Base-by-base conservation (phyloP, 2,329 filamentous ascomycete species). In the Talaromyces islandicus region DNA sequence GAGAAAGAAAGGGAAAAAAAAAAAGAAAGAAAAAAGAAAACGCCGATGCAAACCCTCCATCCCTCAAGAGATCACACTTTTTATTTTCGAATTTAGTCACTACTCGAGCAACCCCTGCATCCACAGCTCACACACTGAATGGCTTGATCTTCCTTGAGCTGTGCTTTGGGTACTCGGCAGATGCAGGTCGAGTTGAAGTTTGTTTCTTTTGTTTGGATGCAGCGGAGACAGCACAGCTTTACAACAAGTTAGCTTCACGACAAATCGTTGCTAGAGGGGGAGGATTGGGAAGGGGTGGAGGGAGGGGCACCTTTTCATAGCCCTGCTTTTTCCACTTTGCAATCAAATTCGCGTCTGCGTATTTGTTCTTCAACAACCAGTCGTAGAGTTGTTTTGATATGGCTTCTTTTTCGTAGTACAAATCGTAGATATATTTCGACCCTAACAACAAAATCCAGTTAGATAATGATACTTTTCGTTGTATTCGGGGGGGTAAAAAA, bases 301-400 rank as follows among this genome's bases (percentile, higher is more conserved):
- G 21, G 5, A 35, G 14, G 21, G 32, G 29, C 74, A 91, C 90
- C 87, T 97, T 97, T 77, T 99, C 94, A 71, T 99, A 99, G 17
- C 94, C 94, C 70, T 95, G 90, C 80, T 99, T 99, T 85, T 99
- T 99, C 94, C 94, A 99, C 80, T 99, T 99, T 14, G 94, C 94
- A 71, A 99, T 97, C 71, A 99, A 80, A 80, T 92, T 94, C 52
- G 90, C 86, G 77, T 99, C 94, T 5, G 92, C 94, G 73, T 99
- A 97, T 55, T 88, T 88, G 72, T 99, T 97, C 84, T 99, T 99
- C 62, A 99, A 80, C 65, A 97, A 80, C 88, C 91, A 99, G 67
- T 97, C 94, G 77, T 99, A 99, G 21, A 99, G 81, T 76, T 88
- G 82, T 78, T 90, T 93, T 76, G 86, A 90, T 73, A 99, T 97